Evolutionary conservation across 192 early-diverging fungal species (phyloP).

Genomic region (Funneliformis mosseae): DNA sequence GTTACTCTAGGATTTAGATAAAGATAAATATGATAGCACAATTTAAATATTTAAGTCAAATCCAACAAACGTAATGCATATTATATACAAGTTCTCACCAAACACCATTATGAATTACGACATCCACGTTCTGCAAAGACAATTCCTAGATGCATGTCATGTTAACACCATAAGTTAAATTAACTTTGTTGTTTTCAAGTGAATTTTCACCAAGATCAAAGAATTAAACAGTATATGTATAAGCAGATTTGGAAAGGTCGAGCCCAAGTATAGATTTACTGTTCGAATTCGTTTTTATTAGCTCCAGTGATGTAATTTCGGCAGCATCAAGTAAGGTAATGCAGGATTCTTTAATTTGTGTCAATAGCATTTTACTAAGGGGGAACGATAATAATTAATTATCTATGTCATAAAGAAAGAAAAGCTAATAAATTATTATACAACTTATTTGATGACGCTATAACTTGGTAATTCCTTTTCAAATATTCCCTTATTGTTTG

Average conservation of each 20-base stretch:
- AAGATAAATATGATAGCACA: constrained; percentile 54
- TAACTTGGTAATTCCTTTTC: constrained; percentile 92
- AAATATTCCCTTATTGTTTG: constrained; percentile 86
- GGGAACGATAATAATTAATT: constrained; percentile 77
- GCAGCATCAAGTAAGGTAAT: constrained; percentile 99
- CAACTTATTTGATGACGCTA: constrained; percentile 73
- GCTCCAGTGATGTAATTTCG: constrained; percentile 52
- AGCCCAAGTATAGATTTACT: constrained; percentile 81
- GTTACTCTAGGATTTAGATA: constrained; percentile 88
- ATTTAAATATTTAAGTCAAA: too few relatives aligned
- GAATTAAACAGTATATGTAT: constrained; percentile 69
- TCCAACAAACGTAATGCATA: not conserved
- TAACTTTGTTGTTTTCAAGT: constrained; percentile 91
- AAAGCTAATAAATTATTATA: not conserved
- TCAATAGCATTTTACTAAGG: constrained; percentile 92
- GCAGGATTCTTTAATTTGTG: constrained; percentile 97
- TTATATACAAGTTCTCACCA: not conserved
- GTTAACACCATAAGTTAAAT: constrained; percentile 83
- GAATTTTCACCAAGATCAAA: constrained; percentile 99
- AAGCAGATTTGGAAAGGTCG: constrained; percentile 68
- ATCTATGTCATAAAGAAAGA: not conserved
- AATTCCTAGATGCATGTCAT: constrained; percentile 84
- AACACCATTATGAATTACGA: constrained; percentile 97
- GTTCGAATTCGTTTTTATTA: constrained; percentile 48
- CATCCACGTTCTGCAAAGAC: constrained; percentile 78